Evolutionary conservation across 108 stramenopile species (phyloP), one percentile per base, ranked within the genome.

Genomic region (Skeletonema menzelii): DNA sequence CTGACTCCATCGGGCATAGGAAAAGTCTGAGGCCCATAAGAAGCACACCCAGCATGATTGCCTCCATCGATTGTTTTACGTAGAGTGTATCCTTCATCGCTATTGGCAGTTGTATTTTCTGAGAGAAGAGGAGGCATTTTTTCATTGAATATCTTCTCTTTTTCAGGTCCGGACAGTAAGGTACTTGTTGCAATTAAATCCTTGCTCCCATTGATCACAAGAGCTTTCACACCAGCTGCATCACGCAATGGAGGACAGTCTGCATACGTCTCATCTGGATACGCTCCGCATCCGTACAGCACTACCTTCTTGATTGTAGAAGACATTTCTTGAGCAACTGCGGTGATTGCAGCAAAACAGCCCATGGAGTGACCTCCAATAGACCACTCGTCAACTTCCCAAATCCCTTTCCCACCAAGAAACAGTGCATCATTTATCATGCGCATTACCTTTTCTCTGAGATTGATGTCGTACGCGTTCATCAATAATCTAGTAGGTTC

Each of bases 351-450:
- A 11, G 74, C 11, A 14, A 40, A 15, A 11, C 73, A 82, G 27
- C 88, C 88, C 69, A 80, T 49, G 17, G 80, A 85, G 64, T 88
- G 88, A 4, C 88, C 88, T 19, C 88, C 88, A 55, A 88, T 55
- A 3, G 73, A 73, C 88, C 88, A 88, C 32, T 80, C 57, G 0
- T 70, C 73, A 7, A 86, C 84, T 26, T 72, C 64, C 59, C 70
- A 72, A 28, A 44, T 38, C n/a, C 59, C 69, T 14, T 38, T 14
- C 1, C 67, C 68, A 15, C 59, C 56, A 3, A 70, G 47, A 11
- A 74, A 38, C 28, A 70, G 24, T 53, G 82, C 64, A 20, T 76
- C 65, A 55, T 73, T 72, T 37, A 84, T 55, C 62, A 76, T 77
- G 27, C 46, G 58, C 79, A 84, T 76, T 15, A 72, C 34, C 40